Percentiles rank a stretch among this genome's conserved stretches.
Conservation (phyloP, 768 basidiomycete genomes). For the Xerocomellus chrysenteron region DNA sequence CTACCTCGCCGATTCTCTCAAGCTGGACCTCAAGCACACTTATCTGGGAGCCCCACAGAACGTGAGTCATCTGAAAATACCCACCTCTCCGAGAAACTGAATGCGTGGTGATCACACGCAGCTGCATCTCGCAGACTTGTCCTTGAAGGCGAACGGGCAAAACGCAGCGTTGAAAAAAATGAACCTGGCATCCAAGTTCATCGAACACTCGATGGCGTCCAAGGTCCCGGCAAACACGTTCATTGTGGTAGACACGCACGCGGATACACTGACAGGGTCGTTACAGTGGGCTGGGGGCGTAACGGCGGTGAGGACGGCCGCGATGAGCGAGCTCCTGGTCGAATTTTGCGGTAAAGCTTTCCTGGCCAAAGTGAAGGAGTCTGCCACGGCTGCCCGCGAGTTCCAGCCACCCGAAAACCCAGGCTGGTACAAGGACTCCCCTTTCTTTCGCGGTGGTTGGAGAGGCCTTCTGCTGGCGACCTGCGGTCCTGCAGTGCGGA, state of each 20-base stretch:
- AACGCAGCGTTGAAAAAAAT: neutral
- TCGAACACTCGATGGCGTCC: neutral
- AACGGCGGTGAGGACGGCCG: accelerated
- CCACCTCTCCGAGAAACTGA: too few species aligned
- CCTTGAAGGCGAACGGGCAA: neutral
- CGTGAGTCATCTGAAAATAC: neutral
- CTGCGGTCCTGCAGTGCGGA: neutral
- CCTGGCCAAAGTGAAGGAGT: neutral
- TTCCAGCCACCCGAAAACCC: neutral
- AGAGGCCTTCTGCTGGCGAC: neutral
- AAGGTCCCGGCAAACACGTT: neutral
- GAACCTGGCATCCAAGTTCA: neutral
- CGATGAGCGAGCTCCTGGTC: neutral
- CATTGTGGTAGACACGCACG: neutral
- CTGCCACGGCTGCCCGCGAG: neutral
- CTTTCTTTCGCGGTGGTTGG: neutral
- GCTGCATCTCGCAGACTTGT: neutral
- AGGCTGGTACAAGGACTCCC: neutral
- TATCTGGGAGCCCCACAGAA: neutral
- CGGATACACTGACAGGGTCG: neutral
- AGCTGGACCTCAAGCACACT: neutral
- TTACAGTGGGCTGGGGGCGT: neutral
- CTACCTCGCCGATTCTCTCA: neutral
- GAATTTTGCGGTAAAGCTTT: neutral
- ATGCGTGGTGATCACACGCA: neutral